Conservation (phyloP, 306 rosid species). For the Glycine latifolia region DNA sequence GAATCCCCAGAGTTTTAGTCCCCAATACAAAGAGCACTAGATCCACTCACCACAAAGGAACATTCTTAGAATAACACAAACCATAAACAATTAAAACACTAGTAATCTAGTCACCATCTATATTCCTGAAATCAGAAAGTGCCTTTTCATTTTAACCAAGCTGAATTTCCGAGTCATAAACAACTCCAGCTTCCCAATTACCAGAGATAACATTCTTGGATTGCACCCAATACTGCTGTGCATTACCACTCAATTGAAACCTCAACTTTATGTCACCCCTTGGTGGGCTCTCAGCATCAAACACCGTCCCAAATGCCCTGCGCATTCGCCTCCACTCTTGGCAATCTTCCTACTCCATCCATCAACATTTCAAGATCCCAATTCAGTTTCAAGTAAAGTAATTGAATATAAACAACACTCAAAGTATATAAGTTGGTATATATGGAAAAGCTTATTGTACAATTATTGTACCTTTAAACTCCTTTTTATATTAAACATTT, state of each 20-base stretch:
- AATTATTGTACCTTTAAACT: background rate
- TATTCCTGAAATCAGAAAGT: background rate
- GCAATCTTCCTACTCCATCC: slow-evolving; percentile 63
- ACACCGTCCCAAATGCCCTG: slow-evolving; percentile 73
- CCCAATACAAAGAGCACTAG: slow-evolving; percentile 34
- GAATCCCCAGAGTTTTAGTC: slow-evolving; percentile 1
- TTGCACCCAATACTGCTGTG: slow-evolving; percentile 59
- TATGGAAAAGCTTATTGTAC: background rate
- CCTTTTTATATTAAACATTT: background rate
- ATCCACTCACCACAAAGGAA: slow-evolving; percentile 26
- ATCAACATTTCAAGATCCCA: slow-evolving; percentile 12
- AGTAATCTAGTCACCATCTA: slow-evolving; percentile 1
- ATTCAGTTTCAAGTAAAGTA: background rate
- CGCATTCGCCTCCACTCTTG: slow-evolving; percentile 79
- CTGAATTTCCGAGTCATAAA: slow-evolving; percentile 69
- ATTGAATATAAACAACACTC: background rate
- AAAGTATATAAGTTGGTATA: background rate
- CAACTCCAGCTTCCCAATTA: slow-evolving; percentile 72
- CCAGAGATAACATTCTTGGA: slow-evolving; percentile 62
- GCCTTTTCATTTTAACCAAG: slow-evolving; percentile 43
- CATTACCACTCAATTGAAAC: slow-evolving; percentile 63
- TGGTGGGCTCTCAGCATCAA: slow-evolving; percentile 76
- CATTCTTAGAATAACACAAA: slow-evolving; percentile 31
- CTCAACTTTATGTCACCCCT: slow-evolving; percentile 58
- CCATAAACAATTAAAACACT: slow-evolving; percentile 17